Conservation (phyloP, 805 yeast species). For the Wickerhamomyces kurtzmanii region DNA sequence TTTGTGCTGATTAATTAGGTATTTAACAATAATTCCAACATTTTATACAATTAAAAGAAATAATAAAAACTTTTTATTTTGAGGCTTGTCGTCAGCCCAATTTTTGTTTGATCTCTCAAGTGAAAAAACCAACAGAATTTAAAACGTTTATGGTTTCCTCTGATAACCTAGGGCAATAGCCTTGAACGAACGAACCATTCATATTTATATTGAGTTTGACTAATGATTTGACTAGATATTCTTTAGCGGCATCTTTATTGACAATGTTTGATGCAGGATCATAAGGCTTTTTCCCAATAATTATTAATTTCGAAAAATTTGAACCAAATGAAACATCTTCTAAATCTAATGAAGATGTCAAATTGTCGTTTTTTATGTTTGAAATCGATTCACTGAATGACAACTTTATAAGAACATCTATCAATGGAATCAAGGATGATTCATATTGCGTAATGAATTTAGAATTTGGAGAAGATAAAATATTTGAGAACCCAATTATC, state of each 20-base stretch:
- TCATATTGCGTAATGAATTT: conserved; percentile 29
- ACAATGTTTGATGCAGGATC: conserved; percentile 43
- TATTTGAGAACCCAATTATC: conserved; percentile 37
- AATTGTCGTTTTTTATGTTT: conserved; percentile 24
- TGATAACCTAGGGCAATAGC: no score
- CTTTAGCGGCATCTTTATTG: conserved; percentile 9
- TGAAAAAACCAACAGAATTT: no score
- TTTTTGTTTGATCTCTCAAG: no score
- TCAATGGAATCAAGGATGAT: conserved; percentile 25
- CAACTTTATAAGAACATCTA: conserved; percentile 32
- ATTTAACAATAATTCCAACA: no score
- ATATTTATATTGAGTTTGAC: conserved; percentile 5
- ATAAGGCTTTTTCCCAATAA: conserved; percentile 47
- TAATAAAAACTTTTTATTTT: no score
- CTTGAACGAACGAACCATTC: background rate
- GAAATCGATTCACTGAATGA: conserved; percentile 26
- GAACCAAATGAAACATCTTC: conserved; percentile 86
- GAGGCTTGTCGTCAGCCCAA: no score
- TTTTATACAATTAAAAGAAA: no score
- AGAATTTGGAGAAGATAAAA: conserved; percentile 23
- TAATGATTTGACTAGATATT: conserved; percentile 11
- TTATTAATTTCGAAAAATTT: conserved; percentile 62
- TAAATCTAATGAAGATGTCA: conserved; percentile 33
- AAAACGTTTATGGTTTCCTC: no score
- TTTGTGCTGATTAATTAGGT: no score